Conservation (phyloP, 164 flowering plant genomes). For the Nymphaea thermarum region DNA sequence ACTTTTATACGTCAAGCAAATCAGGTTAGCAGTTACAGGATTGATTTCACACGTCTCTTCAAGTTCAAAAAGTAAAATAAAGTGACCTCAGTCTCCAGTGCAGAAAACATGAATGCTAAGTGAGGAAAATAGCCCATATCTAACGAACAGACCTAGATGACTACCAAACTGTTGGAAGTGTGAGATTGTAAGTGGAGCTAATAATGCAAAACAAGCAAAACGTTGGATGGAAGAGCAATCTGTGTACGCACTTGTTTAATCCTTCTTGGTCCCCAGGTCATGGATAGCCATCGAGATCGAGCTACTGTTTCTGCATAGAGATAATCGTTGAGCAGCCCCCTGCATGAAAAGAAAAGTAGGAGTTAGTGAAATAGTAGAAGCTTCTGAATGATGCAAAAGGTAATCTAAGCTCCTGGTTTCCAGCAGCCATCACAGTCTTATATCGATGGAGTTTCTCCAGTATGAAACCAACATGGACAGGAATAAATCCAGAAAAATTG, state of each 20-base stretch:
- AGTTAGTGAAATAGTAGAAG: background rate
- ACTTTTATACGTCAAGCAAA: too few species aligned
- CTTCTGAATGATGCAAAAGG: background rate
- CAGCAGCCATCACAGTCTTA: background rate
- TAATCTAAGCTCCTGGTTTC: background rate
- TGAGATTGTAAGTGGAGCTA: background rate
- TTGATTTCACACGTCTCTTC: too few species aligned
- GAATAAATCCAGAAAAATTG: background rate
- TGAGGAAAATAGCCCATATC: background rate
- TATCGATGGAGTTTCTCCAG: background rate
- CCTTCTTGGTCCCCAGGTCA: slow-evolving; percentile 79
- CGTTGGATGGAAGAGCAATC: background rate
- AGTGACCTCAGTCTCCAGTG: background rate
- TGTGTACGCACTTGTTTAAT: slow-evolving; percentile 55
- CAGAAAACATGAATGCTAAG: background rate
- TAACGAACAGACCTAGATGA: background rate
- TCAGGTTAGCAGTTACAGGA: too few species aligned
- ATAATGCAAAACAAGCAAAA: background rate
- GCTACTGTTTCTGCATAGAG: slow-evolving; percentile 80
- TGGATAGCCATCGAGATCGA: slow-evolving; percentile 72
- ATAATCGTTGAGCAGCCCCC: slow-evolving; percentile 72
- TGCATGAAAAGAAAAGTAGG: slow-evolving; percentile 13
- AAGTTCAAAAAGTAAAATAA: background rate
- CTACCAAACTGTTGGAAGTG: background rate
- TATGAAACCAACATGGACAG: background rate